Evolutionary conservation across 2,329 filamentous ascomycete species (phyloP), one percentile per base, ranked within the genome.

Genomic region (Ophiostoma sp.): DNA sequence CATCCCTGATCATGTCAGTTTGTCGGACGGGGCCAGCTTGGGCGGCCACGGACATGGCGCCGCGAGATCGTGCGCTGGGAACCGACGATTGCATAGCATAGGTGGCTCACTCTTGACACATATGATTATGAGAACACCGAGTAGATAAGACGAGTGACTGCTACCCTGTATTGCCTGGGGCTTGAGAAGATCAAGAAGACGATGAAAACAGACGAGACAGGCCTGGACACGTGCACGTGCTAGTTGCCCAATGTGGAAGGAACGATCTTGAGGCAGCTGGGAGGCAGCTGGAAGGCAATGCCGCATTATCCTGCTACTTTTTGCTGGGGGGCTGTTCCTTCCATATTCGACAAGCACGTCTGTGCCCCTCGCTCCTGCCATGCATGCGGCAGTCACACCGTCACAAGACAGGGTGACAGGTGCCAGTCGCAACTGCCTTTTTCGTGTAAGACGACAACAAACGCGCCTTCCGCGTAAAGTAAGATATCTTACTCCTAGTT

Each of bases 371-470:
- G 7, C 49, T 27, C 49, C n/a, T 55, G 49, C 49, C 49, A 55
- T 27, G 6, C n/a, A n/a, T 55, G 49, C 27, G 27, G 6, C n/a
- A 8, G 18, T 9, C 8, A 27, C 18, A 55, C 47, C 47, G 47
- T 55, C 18, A 8, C 8, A 55, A n/a, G 27, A 55, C 8, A 55
- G 5, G 49, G 49, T 55, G 49, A 8, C 7, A 8, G 40, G 38
- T 27, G 36, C 1, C n/a, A 55, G 1, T 44, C 14, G 60, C 58
- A 64, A 36, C 38, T 64, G 66, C 45, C 66, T 64, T 41, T 36
- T 67, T 27, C 27, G 27, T 67, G 60, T 36, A 67, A 40, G 38
- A 38, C 11, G 38, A 38, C 11, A 7, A 5, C 60, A 67, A 38
- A 55, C 66, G 45, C 60, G 18, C 60, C 16, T 64, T 16, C 44